Conservation (phyloP, 192 early-diverging fungal species). For the Neocallimastix lanati region DNA sequence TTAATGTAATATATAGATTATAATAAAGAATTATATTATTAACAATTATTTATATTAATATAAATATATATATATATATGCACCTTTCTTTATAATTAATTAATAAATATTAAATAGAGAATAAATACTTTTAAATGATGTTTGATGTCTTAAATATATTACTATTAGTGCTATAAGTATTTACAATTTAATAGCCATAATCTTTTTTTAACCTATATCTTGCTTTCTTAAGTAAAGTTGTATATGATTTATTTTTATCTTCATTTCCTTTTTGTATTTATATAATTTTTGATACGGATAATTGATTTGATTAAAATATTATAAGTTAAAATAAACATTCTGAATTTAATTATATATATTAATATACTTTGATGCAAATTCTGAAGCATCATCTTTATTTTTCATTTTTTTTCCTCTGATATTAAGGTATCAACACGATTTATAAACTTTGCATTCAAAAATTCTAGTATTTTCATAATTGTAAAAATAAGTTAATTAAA, state of each 20-base stretch:
- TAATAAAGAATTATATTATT: no score
- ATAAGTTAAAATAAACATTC: no score
- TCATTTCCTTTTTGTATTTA: constrained; percentile 29
- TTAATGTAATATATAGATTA: no score
- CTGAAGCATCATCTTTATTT: neutral
- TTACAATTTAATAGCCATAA: constrained; percentile 26
- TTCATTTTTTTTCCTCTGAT: neutral
- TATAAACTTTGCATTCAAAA: neutral
- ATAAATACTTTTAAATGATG: no score
- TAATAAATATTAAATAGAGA: no score
- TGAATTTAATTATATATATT: neutral
- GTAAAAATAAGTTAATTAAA: neutral
- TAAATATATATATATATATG: no score
- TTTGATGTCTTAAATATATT: neutral
- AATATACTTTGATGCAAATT: neutral
- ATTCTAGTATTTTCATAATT: neutral
- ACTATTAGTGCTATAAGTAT: neutral
- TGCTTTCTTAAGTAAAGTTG: constrained; percentile 38
- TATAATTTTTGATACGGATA: constrained; percentile 33
- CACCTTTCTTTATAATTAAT: no score
- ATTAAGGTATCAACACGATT: neutral
- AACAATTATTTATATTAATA: no score
- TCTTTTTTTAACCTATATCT: constrained; percentile 26
- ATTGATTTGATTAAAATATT: no score
- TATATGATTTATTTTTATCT: constrained; percentile 42